phyloP scores from a whole-genome alignment of 2,329 filamentous ascomycete genomes.

The Fusarium sp. region DNA sequence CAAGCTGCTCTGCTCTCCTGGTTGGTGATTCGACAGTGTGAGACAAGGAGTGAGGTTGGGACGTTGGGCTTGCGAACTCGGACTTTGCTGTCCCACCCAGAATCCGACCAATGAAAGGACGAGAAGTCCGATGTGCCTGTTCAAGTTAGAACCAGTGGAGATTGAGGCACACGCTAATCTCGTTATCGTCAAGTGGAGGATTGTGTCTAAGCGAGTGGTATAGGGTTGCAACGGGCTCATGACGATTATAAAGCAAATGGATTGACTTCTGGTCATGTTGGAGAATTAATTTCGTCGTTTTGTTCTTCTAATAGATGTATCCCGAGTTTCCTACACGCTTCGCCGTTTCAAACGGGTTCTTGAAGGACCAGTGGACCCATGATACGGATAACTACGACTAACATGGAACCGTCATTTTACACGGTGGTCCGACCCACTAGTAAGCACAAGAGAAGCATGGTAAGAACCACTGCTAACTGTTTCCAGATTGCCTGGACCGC shows the following conservation, averaged over 20 bases:
- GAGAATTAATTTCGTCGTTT: background rate
- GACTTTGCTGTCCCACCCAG: background rate
- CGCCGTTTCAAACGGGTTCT: background rate
- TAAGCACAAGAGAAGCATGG: background rate
- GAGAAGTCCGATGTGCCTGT: constrained; percentile 26
- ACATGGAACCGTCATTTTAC: background rate
- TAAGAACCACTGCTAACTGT: background rate
- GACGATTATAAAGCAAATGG: background rate
- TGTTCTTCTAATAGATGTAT: background rate
- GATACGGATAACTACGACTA: background rate
- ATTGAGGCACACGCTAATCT: background rate
- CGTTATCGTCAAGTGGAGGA: background rate
- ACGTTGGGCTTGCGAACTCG: background rate
- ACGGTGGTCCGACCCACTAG: constrained; percentile 17
- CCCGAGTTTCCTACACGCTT: background rate
- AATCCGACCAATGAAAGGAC: constrained; percentile 11
- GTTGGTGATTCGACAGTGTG: background rate
- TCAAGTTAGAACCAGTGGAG: constrained; percentile 2
- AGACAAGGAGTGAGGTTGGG: background rate
- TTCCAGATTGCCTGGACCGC: constrained; percentile 23
- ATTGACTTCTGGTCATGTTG: background rate
- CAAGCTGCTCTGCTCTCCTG: background rate
- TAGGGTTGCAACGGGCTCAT: background rate
- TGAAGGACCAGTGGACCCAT: no score
- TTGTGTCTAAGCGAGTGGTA: background rate